Percentiles rank a stretch among this genome's conserved stretches.
These are phyloP conservation scores for Raffaelea arxii DNA, from an alignment of 2,329 filamentous ascomycete genomes.

Conservation along the genomic window DNA sequence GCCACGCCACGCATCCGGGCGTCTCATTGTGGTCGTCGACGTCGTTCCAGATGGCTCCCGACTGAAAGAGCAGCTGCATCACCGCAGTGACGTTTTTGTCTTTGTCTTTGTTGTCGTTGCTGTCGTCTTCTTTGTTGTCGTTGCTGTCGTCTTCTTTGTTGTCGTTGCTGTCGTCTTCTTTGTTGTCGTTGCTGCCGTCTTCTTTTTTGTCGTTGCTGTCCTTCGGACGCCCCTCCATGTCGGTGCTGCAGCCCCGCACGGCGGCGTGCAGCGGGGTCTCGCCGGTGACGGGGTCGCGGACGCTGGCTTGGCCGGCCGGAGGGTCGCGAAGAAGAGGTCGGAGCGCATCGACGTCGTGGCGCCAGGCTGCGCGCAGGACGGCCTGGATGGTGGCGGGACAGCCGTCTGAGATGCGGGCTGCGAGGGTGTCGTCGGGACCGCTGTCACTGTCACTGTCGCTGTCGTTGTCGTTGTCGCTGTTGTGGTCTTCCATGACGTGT, in stretches of 20 bases:
- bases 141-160: slow-evolving; percentile 21
- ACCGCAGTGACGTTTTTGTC: slow-evolving; percentile 48
- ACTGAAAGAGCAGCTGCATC: slow-evolving; percentile 69
- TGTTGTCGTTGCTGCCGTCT: neutral
- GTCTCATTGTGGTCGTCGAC: slow-evolving; percentile 80
- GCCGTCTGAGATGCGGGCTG: slow-evolving; percentile 40
- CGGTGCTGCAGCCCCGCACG: slow-evolving; percentile 48
- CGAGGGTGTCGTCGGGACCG: slow-evolving; percentile 36
- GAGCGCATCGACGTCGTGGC: slow-evolving; percentile 54
- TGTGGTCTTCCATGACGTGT: neutral
- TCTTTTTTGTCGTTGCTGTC: neutral
- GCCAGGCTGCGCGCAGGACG: slow-evolving; percentile 45
- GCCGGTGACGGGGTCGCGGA: slow-evolving; percentile 75
- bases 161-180: slow-evolving; percentile 28
- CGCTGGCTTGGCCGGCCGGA: slow-evolving; percentile 58
- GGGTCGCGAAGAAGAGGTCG: slow-evolving; percentile 58
- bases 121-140: neutral
- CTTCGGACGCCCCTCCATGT: too few species aligned
- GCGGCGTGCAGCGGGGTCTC: slow-evolving; percentile 85
- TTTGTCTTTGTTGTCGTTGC: slow-evolving; percentile 1
- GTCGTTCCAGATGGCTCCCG: slow-evolving; percentile 97
- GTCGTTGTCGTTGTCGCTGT: neutral
- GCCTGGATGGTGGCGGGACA: slow-evolving; percentile 41
- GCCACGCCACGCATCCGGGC: slow-evolving; percentile 73
- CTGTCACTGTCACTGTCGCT: slow-evolving; percentile 15